These are phyloP conservation scores for Colletotrichum australisinense DNA, from an alignment of 2,329 filamentous ascomycete genomes.

Conservation along the genomic window DNA sequence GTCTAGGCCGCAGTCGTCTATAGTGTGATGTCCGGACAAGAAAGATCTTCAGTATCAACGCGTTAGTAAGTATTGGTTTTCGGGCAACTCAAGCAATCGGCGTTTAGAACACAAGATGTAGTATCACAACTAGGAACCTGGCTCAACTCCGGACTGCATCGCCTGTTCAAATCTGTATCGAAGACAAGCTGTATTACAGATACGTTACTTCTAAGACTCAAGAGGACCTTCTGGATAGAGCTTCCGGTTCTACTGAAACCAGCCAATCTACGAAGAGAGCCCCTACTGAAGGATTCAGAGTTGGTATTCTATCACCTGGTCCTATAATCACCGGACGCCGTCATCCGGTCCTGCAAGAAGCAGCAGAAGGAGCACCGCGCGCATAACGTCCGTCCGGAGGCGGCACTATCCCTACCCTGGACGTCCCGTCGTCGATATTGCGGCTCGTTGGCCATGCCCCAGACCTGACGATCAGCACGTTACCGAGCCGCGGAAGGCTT, in stretches of 20 bases:
- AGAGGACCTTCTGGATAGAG: background rate
- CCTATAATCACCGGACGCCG: background rate
- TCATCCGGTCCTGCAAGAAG: background rate
- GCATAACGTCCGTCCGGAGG: conserved; percentile 3
- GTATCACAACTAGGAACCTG: conserved; percentile 4
- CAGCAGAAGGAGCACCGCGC: background rate
- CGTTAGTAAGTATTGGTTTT: too few relatives aligned
- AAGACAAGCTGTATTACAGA: background rate
- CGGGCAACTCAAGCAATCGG: background rate
- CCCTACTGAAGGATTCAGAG: background rate
- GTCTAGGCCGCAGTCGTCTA: background rate
- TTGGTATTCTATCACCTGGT: background rate
- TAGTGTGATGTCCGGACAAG: background rate
- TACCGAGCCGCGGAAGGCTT: background rate
- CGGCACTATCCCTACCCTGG: background rate
- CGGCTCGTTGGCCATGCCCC: background rate
- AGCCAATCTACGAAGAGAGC: background rate
- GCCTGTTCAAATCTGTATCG: background rate
- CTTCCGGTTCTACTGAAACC: background rate
- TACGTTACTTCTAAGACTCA: conserved; percentile 9
- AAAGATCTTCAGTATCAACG: too few relatives aligned
- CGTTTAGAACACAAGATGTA: background rate
- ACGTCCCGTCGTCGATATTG: background rate
- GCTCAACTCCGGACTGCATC: background rate
- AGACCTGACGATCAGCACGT: background rate